Percentiles rank a stretch among this genome's conserved stretches.
Conservation (phyloP, 495 filamentous ascomycete genomes). For the Talaromyces wortmannii region DNA sequence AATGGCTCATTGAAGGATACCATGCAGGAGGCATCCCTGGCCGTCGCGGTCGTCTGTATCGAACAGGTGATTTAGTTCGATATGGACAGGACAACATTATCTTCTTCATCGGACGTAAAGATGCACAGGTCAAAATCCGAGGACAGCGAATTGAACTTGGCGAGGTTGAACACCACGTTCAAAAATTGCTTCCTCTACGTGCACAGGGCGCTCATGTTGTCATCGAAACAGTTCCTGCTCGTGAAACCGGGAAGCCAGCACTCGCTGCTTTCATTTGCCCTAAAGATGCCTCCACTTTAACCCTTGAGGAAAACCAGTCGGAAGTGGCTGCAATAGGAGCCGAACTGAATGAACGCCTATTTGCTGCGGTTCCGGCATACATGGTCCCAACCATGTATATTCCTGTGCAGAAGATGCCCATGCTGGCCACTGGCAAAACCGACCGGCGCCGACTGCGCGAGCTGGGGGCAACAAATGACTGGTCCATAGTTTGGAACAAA, state of each 20-base stretch:
- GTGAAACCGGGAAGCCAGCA: not conserved
- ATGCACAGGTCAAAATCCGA: not conserved
- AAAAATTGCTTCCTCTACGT: not conserved
- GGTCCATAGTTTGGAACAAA: not conserved
- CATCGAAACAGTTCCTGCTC: not conserved
- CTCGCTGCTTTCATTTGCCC: not conserved
- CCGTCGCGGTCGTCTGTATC: constrained; percentile 32
- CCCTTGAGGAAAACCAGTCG: not conserved
- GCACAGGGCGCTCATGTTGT: not conserved
- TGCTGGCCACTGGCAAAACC: constrained; percentile 23
- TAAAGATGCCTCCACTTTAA: not conserved
- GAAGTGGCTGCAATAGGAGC: constrained; percentile 1
- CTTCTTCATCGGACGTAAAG: not conserved
- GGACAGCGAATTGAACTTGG: constrained; percentile 1
- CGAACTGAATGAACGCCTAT: constrained; percentile 7
- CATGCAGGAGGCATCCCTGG: constrained; percentile 6
- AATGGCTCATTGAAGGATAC: constrained; percentile 17
- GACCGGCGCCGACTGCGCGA: constrained; percentile 19
- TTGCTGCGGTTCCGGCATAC: not conserved
- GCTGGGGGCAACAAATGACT: constrained; percentile 1
- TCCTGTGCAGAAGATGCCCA: constrained; percentile 18
- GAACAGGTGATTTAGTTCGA: constrained; percentile 38
- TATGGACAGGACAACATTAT: constrained; percentile 9
- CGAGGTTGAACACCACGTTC: not conserved
- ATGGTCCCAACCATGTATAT: not conserved